These are phyloP conservation scores for Geotrichum carabidarum DNA, from an alignment of 1,139 yeast genomes.

Conservation along the genomic window DNA sequence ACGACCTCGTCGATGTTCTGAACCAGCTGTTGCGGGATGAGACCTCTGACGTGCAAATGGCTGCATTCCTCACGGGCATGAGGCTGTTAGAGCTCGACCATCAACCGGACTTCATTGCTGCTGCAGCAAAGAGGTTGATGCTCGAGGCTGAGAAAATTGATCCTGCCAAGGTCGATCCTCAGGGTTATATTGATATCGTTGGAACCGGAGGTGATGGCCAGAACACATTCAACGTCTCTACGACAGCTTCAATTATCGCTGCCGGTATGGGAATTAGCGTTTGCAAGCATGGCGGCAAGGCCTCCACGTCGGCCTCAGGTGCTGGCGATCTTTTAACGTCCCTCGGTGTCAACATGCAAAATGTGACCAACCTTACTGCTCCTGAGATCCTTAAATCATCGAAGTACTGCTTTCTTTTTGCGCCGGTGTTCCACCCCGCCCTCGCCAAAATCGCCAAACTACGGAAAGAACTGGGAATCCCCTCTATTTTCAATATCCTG, in stretches of 20 bases:
- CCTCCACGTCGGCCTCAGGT: constrained; percentile 87
- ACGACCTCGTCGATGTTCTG: constrained; percentile 57
- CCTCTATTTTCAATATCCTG: constrained; percentile 85
- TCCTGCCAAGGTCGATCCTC: constrained; percentile 40
- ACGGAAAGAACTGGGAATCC: constrained; percentile 72
- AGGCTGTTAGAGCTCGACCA: constrained; percentile 76
- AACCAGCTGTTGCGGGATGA: constrained; percentile 53
- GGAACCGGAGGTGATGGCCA: constrained; percentile 99
- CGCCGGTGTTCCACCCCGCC: constrained; percentile 93
- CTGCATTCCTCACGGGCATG: constrained; percentile 74
- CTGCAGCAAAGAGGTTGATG: constrained; percentile 74
- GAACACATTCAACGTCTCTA: constrained; percentile 91
- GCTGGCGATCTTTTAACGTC: constrained; percentile 80
- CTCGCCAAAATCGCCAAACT: constrained; percentile 80
- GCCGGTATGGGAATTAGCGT: constrained; percentile 83
- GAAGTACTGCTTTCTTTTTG: constrained; percentile 72
- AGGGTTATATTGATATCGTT: constrained; percentile 77
- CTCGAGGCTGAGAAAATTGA: constrained; percentile 36
- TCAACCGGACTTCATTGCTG: constrained; percentile 72
- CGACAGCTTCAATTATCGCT: constrained; percentile 89
- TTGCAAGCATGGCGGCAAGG: constrained; percentile 95
- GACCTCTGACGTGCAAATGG: constrained; percentile 65
- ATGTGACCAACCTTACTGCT: constrained; percentile 61
- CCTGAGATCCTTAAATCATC: constrained; percentile 54
- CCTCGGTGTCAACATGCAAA: constrained; percentile 70